Conservation (phyloP, 2,329 filamentous ascomycete species). For the Triangularia setosa region DNA sequence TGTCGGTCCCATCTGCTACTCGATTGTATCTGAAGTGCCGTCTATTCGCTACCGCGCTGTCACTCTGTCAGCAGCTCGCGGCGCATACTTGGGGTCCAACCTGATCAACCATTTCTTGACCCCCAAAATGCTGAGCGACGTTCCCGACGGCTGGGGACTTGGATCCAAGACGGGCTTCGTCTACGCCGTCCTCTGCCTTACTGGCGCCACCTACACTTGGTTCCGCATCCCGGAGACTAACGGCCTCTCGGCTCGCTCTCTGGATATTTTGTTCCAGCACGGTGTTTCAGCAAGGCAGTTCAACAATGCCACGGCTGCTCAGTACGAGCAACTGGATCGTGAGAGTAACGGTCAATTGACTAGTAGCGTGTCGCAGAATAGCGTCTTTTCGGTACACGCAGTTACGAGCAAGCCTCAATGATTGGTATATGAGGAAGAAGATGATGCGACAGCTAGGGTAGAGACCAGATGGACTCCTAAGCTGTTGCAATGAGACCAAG, state of each 20-base stretch:
- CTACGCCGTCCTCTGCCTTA: conserved; percentile 36
- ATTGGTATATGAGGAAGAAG: background rate
- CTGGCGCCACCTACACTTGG: conserved; percentile 34
- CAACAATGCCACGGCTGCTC: conserved; percentile 11
- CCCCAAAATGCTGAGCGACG: conserved; percentile 23
- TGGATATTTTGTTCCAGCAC: conserved; percentile 27
- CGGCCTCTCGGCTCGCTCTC: conserved; percentile 22
- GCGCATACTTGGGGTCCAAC: conserved; percentile 21
- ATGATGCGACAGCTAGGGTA: background rate
- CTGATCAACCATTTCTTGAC: conserved; percentile 24
- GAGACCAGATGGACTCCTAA: background rate
- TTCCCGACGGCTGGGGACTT: conserved; percentile 18
- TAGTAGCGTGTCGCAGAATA: conserved; percentile 1
- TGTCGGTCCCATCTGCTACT: conserved; percentile 27
- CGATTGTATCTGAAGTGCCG: conserved; percentile 26
- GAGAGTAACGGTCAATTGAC: background rate
- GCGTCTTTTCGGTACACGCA: conserved; percentile 3
- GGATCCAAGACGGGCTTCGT: conserved; percentile 25
- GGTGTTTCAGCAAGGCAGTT: conserved; percentile 20
- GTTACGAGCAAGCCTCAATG: background rate
- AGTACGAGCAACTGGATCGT: conserved; percentile 1
- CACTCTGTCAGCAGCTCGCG: conserved; percentile 24
- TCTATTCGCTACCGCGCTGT: conserved; percentile 24
- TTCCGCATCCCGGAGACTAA: conserved; percentile 26
- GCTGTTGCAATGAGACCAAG: background rate